A percentile compares a stretch with the other conserved stretches of the same genome.
phyloP scores from a whole-genome alignment of 345 rosid genomes.

The Crucihimalaya himalaica region DNA sequence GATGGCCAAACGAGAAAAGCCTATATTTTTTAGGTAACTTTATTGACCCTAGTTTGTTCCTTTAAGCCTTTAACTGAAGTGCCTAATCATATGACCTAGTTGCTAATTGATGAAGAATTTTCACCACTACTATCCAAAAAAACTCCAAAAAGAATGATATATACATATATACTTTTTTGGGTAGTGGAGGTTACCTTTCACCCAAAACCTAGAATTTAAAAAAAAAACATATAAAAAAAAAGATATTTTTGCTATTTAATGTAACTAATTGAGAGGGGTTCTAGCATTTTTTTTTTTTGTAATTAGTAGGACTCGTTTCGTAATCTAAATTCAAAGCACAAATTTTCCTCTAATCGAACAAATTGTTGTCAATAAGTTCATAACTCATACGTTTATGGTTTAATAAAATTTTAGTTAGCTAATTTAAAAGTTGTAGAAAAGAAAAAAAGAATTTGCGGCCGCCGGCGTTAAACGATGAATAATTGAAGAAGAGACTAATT shows the following conservation, averaged over 20 bases:
- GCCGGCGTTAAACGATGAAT: conserved; percentile 15
- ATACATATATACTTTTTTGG: no score
- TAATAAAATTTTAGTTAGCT: neutral
- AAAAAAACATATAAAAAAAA: no score
- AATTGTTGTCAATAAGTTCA: no score
- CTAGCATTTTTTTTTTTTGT: neutral
- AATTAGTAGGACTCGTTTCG: neutral
- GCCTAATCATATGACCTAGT: conserved; percentile 22
- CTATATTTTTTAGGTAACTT: neutral
- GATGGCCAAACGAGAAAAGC: neutral
- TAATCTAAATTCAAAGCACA: neutral
- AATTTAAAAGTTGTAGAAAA: neutral
- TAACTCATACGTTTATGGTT: neutral
- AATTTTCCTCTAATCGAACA: neutral
- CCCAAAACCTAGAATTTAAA: no score
- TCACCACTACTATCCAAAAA: neutral
- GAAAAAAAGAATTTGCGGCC: conserved; percentile 1
- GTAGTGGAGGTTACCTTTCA: no score
- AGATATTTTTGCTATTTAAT: no score
- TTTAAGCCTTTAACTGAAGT: conserved; percentile 17
- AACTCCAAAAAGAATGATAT: no score
- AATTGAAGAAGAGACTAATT: conserved; percentile 16
- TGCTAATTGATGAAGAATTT: neutral
- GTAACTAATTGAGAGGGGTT: no score
- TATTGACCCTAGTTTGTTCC: neutral